Base-by-base conservation (phyloP, 2,329 filamentous ascomycete species). In the Harringtonia aguacate region DNA sequence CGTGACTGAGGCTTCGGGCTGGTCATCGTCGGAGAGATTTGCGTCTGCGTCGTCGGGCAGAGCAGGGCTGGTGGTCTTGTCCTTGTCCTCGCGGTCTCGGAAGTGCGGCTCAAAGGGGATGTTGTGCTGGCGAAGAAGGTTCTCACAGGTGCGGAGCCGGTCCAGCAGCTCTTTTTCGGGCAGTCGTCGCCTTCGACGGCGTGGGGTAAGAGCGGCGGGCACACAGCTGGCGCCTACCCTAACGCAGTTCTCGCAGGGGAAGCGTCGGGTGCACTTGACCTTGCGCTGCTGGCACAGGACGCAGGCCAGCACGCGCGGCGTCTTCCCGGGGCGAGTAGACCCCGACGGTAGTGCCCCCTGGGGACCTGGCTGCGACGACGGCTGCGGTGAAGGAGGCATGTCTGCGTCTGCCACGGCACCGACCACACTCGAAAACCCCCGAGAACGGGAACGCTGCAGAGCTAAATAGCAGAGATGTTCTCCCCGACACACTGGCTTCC, bases 201-300 rank as follows among this genome's bases (percentile, higher is more conserved):
- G 62, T 54, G 77, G 67, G 56, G 79, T 65, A 56, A 77, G 61
- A 52, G 77, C 64, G 54, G 76, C 64, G 50, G 74, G 61, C 8
- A 77, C 65, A 55, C 83, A 86, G 60, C 82, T 81, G 53, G 73
- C 68, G 56, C 84, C 87, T 14, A 83, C 83, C 60, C 79, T 79
- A 10, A 27, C 24, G 24, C 24, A 27, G 24, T 27, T 27, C 10
- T 27, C 7, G 24, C 24, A 27, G 24, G 24, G 24, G 24, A 27
- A 27, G 52, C 72, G 76, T 61, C 81, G 81, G 60, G 86, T 79
- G 61, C 84, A 87, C 47, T 79, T 79, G 34, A 87, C 73, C 59
- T 87, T 87, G 48, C 82, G 77, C 58, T 84, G 81, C 57, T 88
- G 83, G 56, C 85, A 90, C 18, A 80, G 69, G 13, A 86, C 70